Percentiles rank a stretch among this genome's conserved stretches.
These are phyloP conservation scores for Glycine latifolia DNA, from an alignment of 306 rosid species.

Conservation along the genomic window DNA sequence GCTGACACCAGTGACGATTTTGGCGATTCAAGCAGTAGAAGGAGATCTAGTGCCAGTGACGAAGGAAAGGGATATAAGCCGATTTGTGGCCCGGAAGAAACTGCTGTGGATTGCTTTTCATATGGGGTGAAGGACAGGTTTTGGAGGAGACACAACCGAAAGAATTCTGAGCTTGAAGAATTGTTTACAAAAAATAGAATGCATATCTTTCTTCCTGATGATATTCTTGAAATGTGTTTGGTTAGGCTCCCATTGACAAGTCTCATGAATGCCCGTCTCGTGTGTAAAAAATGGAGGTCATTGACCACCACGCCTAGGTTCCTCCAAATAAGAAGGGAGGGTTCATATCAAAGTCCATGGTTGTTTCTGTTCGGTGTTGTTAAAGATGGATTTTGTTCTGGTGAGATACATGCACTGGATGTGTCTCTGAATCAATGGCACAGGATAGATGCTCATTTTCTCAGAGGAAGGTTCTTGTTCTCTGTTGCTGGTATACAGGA, in stretches of 20 bases:
- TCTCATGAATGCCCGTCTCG: conserved; percentile 97
- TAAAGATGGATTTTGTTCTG: conserved; percentile 92
- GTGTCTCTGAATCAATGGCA: conserved; percentile 86
- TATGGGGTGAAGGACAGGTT: conserved; percentile 89
- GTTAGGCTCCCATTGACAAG: conserved; percentile 86
- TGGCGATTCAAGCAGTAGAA: conserved; percentile 76
- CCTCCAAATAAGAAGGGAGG: conserved; percentile 87
- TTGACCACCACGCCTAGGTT: conserved; percentile 85
- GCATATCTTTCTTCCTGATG: conserved; percentile 94
- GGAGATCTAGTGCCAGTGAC: conserved; percentile 93
- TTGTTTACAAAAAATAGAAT: conserved; percentile 63
- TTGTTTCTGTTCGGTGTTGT: conserved; percentile 90
- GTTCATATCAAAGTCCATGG: conserved; percentile 89
- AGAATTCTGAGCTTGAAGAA: conserved; percentile 71
- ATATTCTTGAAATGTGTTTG: conserved; percentile 94
- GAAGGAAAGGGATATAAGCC: conserved; percentile 85
- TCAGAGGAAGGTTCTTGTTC: conserved; percentile 93
- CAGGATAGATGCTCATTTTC: conserved; percentile 78
- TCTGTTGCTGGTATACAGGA: conserved; percentile 83
- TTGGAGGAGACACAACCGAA: conserved; percentile 77
- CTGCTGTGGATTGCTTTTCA: conserved; percentile 85
- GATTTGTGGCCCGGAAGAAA: conserved; percentile 73
- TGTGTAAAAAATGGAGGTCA: conserved; percentile 93
- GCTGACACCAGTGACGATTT: conserved; percentile 87
- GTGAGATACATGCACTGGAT: conserved; percentile 92